Evolutionary conservation across 1,284 basidiomycete species (phyloP), one percentile per base, ranked within the genome.

Genomic region (Tilletia walkeri): DNA sequence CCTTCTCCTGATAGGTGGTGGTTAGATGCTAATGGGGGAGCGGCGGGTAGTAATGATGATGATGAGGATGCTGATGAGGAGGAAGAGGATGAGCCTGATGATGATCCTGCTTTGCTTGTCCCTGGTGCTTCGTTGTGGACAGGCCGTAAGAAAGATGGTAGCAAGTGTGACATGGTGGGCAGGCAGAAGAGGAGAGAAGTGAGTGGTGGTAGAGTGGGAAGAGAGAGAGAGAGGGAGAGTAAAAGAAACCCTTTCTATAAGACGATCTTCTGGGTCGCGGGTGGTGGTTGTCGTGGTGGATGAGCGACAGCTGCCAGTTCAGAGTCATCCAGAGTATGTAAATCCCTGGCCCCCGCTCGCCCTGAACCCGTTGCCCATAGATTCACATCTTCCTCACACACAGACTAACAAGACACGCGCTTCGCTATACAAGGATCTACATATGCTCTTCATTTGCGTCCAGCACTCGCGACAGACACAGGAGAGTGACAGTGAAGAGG

Each of bases 1-100:
- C 79, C 79, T 61, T 80, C 79, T 30, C 79, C 79, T 16, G 78
- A 75, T n/a, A 80, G 68, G 68, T 79, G 79, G 16, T 70, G 72
- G 54, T 12, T 24, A 10, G 41, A 68, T 72, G 36, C 69, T 68
- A 50, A 20, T 69, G 67, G 14, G 20, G 41, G 41, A 20, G 34
- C 36, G 9, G 50, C 65, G 39, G 24, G 20, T 48, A 41, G 36
- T 66, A 59, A 12, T 54, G 63, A 30, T 9, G 48, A 16, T 7
- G 68, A 36, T 9, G 67, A 30, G 3, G 45, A 38, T 7, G 41
- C 47, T 66, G 69, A 12, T 24, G 50, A 30, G 24, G 67, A 30
- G 30, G 45, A 10, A 9, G 61, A 38, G 1, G 41, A 20, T 66
- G 69, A 12, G n/a, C 36, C 20, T 59, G 39, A 20, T 70, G 61